These are phyloP conservation scores for Cystobasidiaceae sp. DNA, from an alignment of 1,284 basidiomycete species.

Conservation along the genomic window DNA sequence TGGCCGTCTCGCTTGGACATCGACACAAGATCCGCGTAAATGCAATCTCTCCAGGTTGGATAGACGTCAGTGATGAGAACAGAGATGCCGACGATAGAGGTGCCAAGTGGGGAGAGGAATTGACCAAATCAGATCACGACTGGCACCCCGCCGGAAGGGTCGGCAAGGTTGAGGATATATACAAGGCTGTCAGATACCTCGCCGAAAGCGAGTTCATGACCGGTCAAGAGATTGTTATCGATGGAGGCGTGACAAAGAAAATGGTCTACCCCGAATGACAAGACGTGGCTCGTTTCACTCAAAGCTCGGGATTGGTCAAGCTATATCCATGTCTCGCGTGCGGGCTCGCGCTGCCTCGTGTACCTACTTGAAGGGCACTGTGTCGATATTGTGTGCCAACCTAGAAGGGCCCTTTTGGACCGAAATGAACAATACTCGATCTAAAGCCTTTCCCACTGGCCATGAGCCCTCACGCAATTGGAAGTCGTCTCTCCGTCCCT, in stretches of 20 bases:
- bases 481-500: too few relatives aligned
- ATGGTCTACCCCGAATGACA: slow-evolving; percentile 22
- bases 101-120: slow-evolving; percentile 6
- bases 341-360: too few relatives aligned
- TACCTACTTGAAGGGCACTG: too few relatives aligned
- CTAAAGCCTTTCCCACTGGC: too few relatives aligned
- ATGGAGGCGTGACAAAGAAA: slow-evolving; percentile 23
- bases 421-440: too few relatives aligned
- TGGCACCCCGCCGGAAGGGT: slow-evolving; percentile 28
- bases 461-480: too few relatives aligned
- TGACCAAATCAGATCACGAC: slow-evolving; percentile 2
- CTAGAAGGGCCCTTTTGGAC: too few relatives aligned
- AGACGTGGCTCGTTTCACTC: too few relatives aligned
- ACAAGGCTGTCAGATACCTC: slow-evolving; percentile 5
- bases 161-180: slow-evolving; percentile 23
- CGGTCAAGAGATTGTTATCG: slow-evolving; percentile 15
- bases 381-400: too few relatives aligned
- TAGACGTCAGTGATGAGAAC: slow-evolving; percentile 22
- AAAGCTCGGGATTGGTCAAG: too few relatives aligned
- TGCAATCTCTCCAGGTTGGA: slow-evolving; percentile 27
- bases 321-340: too few relatives aligned
- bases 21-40: slow-evolving; percentile 21
- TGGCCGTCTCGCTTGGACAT: slow-evolving; percentile 19
- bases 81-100: slow-evolving; percentile 5
- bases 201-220: slow-evolving; percentile 21